A percentile compares a stretch with the other conserved stretches of the same genome.
phyloP scores from a whole-genome alignment of 2,329 filamentous ascomycete species.

The Fusarium annulatum region DNA sequence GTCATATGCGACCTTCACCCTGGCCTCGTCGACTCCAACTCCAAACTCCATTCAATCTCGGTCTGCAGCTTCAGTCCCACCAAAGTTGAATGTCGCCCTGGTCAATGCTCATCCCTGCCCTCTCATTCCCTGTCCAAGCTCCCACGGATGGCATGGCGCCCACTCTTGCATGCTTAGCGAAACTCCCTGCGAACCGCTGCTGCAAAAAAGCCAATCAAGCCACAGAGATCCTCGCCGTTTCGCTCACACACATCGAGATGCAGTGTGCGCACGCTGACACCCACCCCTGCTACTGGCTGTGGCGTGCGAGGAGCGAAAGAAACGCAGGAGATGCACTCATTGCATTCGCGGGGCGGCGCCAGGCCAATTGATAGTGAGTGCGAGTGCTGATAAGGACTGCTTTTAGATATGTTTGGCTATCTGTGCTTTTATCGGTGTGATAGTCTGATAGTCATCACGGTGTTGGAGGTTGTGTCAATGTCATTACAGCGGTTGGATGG shows the following conservation, averaged over 20 bases:
- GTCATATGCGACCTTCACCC: not conserved
- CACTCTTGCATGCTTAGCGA: constrained; percentile 22
- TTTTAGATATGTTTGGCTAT: constrained; percentile 20
- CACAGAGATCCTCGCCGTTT: constrained; percentile 26
- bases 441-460: not conserved
- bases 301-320: constrained; percentile 17
- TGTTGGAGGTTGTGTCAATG: constrained; percentile 29
- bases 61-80: constrained; percentile 26
- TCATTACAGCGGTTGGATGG: constrained; percentile 3
- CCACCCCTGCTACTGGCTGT: constrained; percentile 5
- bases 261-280: not conserved
- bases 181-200: constrained; percentile 13
- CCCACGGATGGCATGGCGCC: not conserved
- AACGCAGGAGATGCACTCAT: constrained; percentile 34
- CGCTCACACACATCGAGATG: constrained; percentile 24
- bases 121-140: constrained; percentile 12
- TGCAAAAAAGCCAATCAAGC: constrained; percentile 23
- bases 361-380: constrained; percentile 21
- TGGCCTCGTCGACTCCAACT: constrained; percentile 1
- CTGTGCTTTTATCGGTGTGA: constrained; percentile 6
- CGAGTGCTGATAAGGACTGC: constrained; percentile 35
- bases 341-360: constrained; percentile 30
- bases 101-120: constrained; percentile 12
- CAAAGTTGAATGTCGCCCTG: constrained; percentile 19
- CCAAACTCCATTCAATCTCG: constrained; percentile 36